Base-by-base conservation (phyloP, 140 eudicot species). In the Oenanthe javanica region DNA sequence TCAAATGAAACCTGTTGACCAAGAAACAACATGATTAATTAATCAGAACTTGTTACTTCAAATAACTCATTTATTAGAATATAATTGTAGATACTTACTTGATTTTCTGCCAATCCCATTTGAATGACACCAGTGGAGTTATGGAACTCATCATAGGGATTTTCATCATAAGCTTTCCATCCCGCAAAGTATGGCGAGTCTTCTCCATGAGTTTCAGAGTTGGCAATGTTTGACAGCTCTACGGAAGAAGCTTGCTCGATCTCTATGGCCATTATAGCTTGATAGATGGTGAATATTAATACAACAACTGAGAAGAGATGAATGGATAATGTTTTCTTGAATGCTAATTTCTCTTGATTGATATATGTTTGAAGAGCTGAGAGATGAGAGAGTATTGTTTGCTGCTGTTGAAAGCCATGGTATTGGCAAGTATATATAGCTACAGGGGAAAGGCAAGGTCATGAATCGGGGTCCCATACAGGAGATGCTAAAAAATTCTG, bases 121-220 rank as follows among this genome's bases (percentile, higher is more conserved):
- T 94, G 98, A 69, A 94, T 94, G 52, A 94, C 98, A 4, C 98
- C 98, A 5, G 88, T 72, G 31, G 98, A 94, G 57, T 94, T 94
- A 14, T 50, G n/a, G 15, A 50, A 23, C 80, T 90, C 96, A 74
- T 94, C 86, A 74, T 92, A 92, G 76, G 98, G 98, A 82, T 94
- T 81, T 79, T 94, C 98, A 82, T 94, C 97, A 75, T 94, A 94
- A 16, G 98, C 98, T 84, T 92, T 94, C 98, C 98, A 94, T 72
- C 98, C 98, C 6, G 98, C 96, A 84, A 94, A 94, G 76, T 94
- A 94, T n/a, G 98, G 98, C 0, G 98, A 94, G 79, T 94, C 92
- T 88, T 94, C 98, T 11, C 98, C 98, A 77, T 94, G 98, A 72
- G 98, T 94, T 38, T 94, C 90, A 54, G 98, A 94, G 50, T 83